These are phyloP conservation scores for Calophaca sinica DNA, from an alignment of 306 rosid genomes.

Conservation along the genomic window DNA sequence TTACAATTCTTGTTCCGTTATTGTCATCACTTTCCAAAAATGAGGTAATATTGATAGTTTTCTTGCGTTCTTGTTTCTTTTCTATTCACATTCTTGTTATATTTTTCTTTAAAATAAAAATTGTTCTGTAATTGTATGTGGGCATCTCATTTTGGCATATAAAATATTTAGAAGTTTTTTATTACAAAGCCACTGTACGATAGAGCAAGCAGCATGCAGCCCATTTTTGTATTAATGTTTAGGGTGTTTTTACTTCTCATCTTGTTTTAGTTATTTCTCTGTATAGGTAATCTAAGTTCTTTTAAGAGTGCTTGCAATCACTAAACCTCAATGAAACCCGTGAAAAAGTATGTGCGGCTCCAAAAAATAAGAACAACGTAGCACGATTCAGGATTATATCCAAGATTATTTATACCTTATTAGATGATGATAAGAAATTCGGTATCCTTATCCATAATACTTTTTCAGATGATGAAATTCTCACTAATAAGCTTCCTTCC, in stretches of 20 bases:
- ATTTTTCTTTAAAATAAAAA: not conserved
- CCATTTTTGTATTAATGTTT: constrained; percentile 13
- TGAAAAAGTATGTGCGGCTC: not conserved
- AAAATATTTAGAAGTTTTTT: not conserved
- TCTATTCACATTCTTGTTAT: constrained; percentile 26
- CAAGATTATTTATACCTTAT: not conserved
- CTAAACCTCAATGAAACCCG: constrained; percentile 8
- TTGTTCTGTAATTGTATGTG: not conserved
- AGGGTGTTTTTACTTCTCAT: constrained; percentile 20
- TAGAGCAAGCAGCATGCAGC: not conserved
- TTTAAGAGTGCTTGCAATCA: constrained; percentile 22
- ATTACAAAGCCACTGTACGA: not conserved
- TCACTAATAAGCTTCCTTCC: constrained; percentile 1
- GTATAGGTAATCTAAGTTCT: constrained; percentile 24
- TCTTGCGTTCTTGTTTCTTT: constrained; percentile 27
- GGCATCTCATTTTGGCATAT: constrained; percentile 18
- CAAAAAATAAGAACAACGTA: not conserved
- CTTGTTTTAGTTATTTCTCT: constrained; percentile 2
- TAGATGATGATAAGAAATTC: constrained; percentile 2
- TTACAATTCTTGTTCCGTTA: constrained; percentile 95
- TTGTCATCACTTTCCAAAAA: constrained; percentile 83
- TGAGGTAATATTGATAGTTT: constrained; percentile 65
- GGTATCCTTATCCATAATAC: constrained; percentile 11
- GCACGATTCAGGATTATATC: constrained; percentile 21
- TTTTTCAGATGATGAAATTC: constrained; percentile 14